Evolutionary conservation across 1,284 basidiomycete species (phyloP).

Genomic region (Ceratobasidium sp.): DNA sequence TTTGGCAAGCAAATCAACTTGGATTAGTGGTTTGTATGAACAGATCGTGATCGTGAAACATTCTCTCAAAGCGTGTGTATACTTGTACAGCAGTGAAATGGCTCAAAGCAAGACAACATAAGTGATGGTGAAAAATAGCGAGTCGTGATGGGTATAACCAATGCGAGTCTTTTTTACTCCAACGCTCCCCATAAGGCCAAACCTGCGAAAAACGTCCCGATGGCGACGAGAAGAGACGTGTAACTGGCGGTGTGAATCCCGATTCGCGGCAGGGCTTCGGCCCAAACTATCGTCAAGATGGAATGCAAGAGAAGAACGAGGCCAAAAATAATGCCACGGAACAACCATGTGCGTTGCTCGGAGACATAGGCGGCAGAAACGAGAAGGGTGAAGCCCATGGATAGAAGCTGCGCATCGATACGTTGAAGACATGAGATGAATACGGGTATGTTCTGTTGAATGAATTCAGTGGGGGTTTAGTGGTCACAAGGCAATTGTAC

Average conservation of each 20-base stretch:
- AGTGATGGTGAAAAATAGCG: constrained; percentile 2
- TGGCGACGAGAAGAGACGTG: constrained; percentile 47
- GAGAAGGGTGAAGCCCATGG: constrained; percentile 74
- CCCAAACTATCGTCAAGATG: constrained; percentile 47
- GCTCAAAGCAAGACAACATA: constrained; percentile 15
- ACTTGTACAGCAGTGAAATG: not conserved
- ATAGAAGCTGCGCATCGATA: constrained; percentile 75
- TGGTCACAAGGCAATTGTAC: constrained; percentile 53
- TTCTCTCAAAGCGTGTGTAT: constrained; percentile 19
- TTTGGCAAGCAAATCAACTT: constrained; percentile 95
- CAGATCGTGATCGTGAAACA: constrained; percentile 23
- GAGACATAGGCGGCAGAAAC: constrained; percentile 71
- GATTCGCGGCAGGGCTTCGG: constrained; percentile 47
- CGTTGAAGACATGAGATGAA: constrained; percentile 80
- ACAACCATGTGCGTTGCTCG: constrained; percentile 26
- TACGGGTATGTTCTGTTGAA: constrained; percentile 73
- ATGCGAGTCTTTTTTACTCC: constrained; percentile 10
- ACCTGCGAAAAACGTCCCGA: constrained; percentile 49
- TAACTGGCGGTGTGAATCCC: constrained; percentile 49
- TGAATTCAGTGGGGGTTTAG: constrained; percentile 9
- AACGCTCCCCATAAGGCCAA: constrained; percentile 49
- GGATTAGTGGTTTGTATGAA: constrained; percentile 60
- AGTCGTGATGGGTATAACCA: not conserved
- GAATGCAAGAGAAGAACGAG: constrained; percentile 42
- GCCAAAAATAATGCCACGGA: constrained; percentile 30